phyloP scores from a whole-genome alignment of 768 basidiomycete species.

The Lentinula lateritia region DNA sequence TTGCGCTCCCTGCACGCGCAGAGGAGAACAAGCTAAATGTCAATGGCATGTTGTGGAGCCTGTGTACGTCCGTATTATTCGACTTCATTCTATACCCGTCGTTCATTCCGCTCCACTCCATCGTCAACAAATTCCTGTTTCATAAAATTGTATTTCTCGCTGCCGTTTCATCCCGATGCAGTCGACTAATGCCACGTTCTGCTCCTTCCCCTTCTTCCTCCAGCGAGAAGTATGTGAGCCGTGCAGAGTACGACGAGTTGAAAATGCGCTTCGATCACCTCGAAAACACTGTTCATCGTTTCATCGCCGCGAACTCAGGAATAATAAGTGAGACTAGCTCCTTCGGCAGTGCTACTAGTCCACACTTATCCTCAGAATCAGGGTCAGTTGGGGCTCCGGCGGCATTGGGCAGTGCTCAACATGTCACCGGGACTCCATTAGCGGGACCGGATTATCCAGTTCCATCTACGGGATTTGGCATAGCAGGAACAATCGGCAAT shows the following conservation, averaged over 20 bases:
- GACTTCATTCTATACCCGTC: slow-evolving; percentile 10
- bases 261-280: slow-evolving; percentile 60
- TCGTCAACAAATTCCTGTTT: slow-evolving; percentile 8
- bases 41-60: slow-evolving; percentile 83
- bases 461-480: slow-evolving; percentile 4
- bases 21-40: slow-evolving; percentile 77
- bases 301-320: slow-evolving; percentile 20
- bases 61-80: slow-evolving; percentile 41
- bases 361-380: not conserved
- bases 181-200: slow-evolving; percentile 6
- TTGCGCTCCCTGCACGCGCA: slow-evolving; percentile 73
- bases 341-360: not conserved
- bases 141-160: slow-evolving; percentile 5
- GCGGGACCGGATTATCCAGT: slow-evolving; percentile 4
- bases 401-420: not conserved
- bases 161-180: slow-evolving; percentile 3
- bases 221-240: slow-evolving; percentile 78
- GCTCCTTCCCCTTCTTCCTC: slow-evolving; percentile 6
- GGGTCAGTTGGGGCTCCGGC: not conserved
- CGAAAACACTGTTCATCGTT: slow-evolving; percentile 44
- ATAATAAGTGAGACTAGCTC: slow-evolving; percentile 12
- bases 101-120: slow-evolving; percentile 8
- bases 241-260: slow-evolving; percentile 73
- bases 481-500: not conserved
- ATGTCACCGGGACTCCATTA: not conserved